Percentiles rank a stretch among this genome's conserved stretches.
Conservation (phyloP, 1,139 yeast species). For the Candida smagusa region DNA sequence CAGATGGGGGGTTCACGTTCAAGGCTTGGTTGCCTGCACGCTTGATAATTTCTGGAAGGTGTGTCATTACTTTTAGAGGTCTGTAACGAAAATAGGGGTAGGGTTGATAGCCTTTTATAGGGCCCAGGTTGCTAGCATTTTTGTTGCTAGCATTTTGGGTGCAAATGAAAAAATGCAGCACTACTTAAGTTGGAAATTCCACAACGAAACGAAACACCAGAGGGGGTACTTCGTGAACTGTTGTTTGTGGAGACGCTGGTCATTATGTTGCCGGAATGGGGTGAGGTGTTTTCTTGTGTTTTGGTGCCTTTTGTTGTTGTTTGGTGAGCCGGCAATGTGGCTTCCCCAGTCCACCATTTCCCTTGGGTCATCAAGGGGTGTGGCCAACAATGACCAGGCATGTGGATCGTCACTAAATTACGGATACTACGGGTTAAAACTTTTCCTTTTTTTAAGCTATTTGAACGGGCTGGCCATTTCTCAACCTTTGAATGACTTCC, state of each 20-base stretch:
- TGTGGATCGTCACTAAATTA: not conserved
- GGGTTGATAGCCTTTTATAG: conserved; percentile 2
- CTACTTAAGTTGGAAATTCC: no score
- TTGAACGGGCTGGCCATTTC: conserved; percentile 43
- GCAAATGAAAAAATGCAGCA: no score
- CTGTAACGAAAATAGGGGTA: conserved; percentile 5
- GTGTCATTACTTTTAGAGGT: conserved; percentile 5
- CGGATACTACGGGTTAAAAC: no score
- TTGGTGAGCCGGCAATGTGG: no score
- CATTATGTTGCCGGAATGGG: no score
- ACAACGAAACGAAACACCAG: no score
- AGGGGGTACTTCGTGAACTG: no score
- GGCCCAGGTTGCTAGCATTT: not conserved
- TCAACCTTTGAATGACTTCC: conserved; percentile 29
- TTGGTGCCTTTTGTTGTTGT: no score
- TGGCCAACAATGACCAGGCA: not conserved
- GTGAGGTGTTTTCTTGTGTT: no score
- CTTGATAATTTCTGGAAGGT: conserved; percentile 13
- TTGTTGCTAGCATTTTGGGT: no score
- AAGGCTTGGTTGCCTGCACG: conserved; percentile 46
- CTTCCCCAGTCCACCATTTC: not conserved
- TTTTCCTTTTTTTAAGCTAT: conserved; percentile 13
- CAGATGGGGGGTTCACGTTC: conserved; percentile 41
- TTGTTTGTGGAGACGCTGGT: no score
- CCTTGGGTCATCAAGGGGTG: not conserved